Percentiles rank a stretch among this genome's conserved stretches.
phyloP scores from a whole-genome alignment of 768 basidiomycete species.

The Udeniomyces megalosporus region DNA sequence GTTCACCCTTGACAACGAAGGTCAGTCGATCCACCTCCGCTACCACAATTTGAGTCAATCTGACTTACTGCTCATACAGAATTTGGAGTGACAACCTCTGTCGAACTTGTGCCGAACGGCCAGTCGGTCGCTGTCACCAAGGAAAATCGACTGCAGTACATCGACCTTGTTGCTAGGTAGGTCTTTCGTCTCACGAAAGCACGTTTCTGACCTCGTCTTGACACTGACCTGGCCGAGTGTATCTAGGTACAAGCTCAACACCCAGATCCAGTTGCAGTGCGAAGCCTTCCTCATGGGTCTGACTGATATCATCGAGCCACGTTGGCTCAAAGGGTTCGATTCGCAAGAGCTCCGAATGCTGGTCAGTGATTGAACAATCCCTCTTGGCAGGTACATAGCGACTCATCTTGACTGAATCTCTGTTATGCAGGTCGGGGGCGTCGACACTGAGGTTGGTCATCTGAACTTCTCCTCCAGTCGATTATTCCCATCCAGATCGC shows the following conservation, averaged over 20 bases:
- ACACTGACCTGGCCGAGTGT: too few relatives aligned
- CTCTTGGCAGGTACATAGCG: too few relatives aligned
- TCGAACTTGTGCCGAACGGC: constrained; percentile 69
- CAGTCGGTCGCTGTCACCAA: constrained; percentile 67
- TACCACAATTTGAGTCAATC: too few relatives aligned
- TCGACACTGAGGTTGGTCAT: constrained; percentile 33
- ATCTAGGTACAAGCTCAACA: constrained; percentile 42
- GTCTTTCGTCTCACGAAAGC: constrained; percentile 43
- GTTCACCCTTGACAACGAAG: constrained; percentile 74
- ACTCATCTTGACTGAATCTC: too few relatives aligned
- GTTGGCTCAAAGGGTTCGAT: constrained; percentile 96
- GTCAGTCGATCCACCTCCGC: constrained; percentile 29
- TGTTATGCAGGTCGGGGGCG: too few relatives aligned
- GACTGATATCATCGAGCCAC: constrained; percentile 76
- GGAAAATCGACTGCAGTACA: constrained; percentile 79
- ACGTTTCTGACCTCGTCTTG: constrained; percentile 44
- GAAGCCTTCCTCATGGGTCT: constrained; percentile 63
- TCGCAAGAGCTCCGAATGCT: constrained; percentile 87
- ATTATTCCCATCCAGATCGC: neutral
- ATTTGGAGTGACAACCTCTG: constrained; percentile 56
- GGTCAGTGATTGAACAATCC: too few relatives aligned
- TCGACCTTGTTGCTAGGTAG: constrained; percentile 75
- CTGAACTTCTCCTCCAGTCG: neutral
- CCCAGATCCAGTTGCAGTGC: constrained; percentile 40
- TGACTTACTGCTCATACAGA: constrained; percentile 35